Percentiles rank a stretch among this genome's conserved stretches.
Conservation (phyloP, 768 basidiomycete species). For the Calvatia gigantea region DNA sequence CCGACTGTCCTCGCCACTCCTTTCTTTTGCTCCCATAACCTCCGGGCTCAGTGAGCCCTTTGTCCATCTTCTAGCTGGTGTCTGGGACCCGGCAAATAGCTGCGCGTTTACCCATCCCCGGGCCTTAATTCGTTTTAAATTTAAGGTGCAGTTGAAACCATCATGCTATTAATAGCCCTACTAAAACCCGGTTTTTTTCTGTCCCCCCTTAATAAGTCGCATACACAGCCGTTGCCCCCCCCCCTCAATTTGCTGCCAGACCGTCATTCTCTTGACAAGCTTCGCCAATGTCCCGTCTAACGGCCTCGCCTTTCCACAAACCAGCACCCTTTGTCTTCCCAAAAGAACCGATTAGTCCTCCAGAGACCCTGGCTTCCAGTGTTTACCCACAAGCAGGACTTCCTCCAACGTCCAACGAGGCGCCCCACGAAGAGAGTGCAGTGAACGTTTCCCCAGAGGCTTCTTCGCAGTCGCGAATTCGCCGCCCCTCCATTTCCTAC, state of each 20-base stretch:
- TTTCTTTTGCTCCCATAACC: not conserved
- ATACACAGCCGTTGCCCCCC: not conserved
- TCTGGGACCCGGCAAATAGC: not conserved
- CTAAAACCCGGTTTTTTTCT: not conserved
- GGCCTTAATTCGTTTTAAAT: not conserved
- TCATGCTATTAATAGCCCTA: conserved; percentile 5
- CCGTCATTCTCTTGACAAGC: not conserved
- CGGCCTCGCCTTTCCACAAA: conserved; percentile 40
- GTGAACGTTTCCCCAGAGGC: conserved; percentile 34
- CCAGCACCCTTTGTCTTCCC: conserved; percentile 44
- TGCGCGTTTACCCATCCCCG: not conserved
- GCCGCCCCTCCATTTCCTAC: conserved; percentile 45
- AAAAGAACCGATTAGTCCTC: conserved; percentile 35
- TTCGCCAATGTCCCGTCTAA: conserved; percentile 37
- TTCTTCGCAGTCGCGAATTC: conserved; percentile 24
- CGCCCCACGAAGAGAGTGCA: conserved; percentile 5
- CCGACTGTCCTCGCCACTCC: not conserved
- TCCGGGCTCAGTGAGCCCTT: conserved; percentile 5
- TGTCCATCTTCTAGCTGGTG: not conserved
- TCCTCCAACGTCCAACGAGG: conserved; percentile 15
- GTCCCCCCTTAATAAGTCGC: not conserved
- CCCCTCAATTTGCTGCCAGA: not conserved
- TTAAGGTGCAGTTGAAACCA: not conserved
- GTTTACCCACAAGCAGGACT: not conserved
- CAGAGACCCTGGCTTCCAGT: conserved; percentile 31